Base-by-base conservation (phyloP, 495 filamentous ascomycete genomes). In the Hypoxylon lienhwacheense region DNA sequence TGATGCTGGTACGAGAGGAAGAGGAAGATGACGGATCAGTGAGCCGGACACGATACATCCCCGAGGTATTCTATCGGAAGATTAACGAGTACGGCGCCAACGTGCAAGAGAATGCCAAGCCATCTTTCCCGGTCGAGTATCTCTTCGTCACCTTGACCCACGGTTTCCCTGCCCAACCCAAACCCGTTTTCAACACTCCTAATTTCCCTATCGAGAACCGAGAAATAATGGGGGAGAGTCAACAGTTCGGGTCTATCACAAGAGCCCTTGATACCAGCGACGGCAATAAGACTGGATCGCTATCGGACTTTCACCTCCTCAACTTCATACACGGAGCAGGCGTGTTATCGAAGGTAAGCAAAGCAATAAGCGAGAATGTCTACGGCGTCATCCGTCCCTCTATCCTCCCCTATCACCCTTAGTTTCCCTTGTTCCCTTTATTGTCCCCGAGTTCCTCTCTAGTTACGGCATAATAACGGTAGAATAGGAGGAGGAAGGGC, bases 41-140 rank as follows among this genome's bases (percentile, higher is more conserved):
- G n/a, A 88, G 81, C 69, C 84, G 81, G 47, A 85, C 85, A 19
- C 80, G 91, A 37, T 99, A 99, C 64, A 95, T 97, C 32, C 93
- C 95, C 2, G 93, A 99, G 58, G 93, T 99, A 11, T 97, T 97
- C 73, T 99, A 91, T 71, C 84, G 93, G 36, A 81, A 84, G 47
- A 91, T 96, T 64, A 97, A 99, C 68, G 91, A 97, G 66, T 95
- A 99, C 63, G 95, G 95, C 5, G 88, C 85, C 45, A 95, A 88
- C 63, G 93, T 97, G 1, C 95, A 96, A 67, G 89, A 97, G 64
- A 97, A 96, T 64, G 93, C 95, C 20, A 97, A 96, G 64, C 93
- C 95, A 2, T 81, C 85, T 36, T 99, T 99, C 67, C 93, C 93
- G 0, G 92, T 96, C 22, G 95, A 97, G 63, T 99, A 97, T 68